Conservation (phyloP, 139 green algal genomes). For the Astrephomene gubernaculifera region DNA sequence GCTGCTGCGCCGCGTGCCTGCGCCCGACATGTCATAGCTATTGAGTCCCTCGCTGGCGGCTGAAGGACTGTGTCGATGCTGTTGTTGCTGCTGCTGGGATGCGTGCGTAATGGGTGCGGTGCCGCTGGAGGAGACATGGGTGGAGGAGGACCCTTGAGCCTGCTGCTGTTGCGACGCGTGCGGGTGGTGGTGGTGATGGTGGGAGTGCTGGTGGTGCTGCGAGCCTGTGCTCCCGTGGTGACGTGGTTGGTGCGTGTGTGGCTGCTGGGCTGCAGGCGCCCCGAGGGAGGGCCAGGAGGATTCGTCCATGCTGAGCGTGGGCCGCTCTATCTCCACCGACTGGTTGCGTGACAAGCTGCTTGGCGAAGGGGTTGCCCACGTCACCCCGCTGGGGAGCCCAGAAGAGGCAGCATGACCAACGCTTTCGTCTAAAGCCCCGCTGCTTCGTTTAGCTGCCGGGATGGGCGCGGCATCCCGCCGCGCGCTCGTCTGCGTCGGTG, state of each 20-base stretch:
- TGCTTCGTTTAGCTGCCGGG: conserved; percentile 22
- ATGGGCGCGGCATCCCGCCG: conserved; percentile 16
- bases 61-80: conserved; percentile 22
- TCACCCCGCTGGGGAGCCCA: conserved; percentile 49
- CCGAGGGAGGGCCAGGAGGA: conserved; percentile 60
- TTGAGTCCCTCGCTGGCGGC: conserved; percentile 12
- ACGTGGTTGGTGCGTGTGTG: neutral
- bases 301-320: conserved; percentile 43
- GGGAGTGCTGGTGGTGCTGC: neutral
- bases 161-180: conserved; percentile 23
- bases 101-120: neutral
- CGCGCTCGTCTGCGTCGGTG: neutral
- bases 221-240: too few relatives aligned
- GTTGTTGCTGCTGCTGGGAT: neutral
- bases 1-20: conserved; percentile 31
- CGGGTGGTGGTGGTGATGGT: conserved; percentile 6
- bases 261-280: neutral
- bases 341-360: conserved; percentile 26
- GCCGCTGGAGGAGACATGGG: neutral
- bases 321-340: conserved; percentile 43
- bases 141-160: too few relatives aligned
- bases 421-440: neutral
- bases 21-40: conserved; percentile 15
- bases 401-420: neutral
- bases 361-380: conserved; percentile 38